Evolutionary conservation across 352 stramenopile species (phyloP).

Genomic region (Hyaloperonospora brassicae): DNA sequence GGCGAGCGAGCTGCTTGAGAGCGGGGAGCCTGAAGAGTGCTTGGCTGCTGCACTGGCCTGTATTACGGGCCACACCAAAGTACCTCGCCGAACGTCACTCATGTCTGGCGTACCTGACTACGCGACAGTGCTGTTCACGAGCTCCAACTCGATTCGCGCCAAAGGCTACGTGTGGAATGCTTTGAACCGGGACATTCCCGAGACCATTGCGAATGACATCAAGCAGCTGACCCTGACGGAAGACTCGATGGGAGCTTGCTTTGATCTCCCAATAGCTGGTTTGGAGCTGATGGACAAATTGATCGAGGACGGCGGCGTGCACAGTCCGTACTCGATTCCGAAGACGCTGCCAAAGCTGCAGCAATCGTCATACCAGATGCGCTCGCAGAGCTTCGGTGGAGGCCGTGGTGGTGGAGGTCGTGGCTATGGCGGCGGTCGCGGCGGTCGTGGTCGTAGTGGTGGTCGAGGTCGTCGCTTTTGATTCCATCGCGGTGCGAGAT

Average conservation of each 20-base stretch:
- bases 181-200: constrained; percentile 77
- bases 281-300: constrained; percentile 61
- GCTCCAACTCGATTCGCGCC: constrained; percentile 72
- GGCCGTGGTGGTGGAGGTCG: constrained; percentile 34
- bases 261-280: constrained; percentile 77
- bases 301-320: constrained; percentile 55
- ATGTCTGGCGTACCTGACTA: constrained; percentile 87
- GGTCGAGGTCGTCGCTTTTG: constrained; percentile 28
- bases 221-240: constrained; percentile 87
- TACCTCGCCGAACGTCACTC: constrained; percentile 67
- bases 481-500: constrained; percentile 13
- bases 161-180: constrained; percentile 91
- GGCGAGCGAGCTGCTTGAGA: constrained; percentile 54
- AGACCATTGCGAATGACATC: constrained; percentile 69
- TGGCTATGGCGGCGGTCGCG: constrained; percentile 30
- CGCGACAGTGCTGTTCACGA: constrained; percentile 82
- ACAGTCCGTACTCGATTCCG: constrained; percentile 69
- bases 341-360: constrained; percentile 77
- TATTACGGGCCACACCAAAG: constrained; percentile 87
- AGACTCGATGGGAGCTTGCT: constrained; percentile 84
- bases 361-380: constrained; percentile 45
- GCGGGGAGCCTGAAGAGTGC: constrained; percentile 48
- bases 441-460: constrained; percentile 24
- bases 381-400: constrained; percentile 31
- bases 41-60: constrained; percentile 79